Conservation (phyloP, 2,329 filamentous ascomycete genomes). For the Trichoderma simmonsii region DNA sequence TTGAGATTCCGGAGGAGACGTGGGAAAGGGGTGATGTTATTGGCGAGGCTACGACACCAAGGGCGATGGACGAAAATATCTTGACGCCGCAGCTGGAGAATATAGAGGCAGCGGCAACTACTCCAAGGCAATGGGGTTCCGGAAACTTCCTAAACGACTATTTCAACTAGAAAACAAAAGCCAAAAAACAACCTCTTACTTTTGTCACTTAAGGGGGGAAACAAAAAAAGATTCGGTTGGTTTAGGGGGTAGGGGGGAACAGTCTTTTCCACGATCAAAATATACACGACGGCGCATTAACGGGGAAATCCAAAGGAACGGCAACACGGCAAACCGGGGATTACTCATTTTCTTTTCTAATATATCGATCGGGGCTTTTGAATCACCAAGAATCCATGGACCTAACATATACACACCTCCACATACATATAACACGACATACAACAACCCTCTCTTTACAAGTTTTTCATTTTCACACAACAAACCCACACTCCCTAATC, state of each 20-base stretch:
- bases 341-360: neutral
- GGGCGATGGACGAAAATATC: neutral
- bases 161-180: neutral
- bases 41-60: neutral
- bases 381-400: neutral
- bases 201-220: neutral
- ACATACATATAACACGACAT: neutral
- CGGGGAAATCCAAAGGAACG: neutral
- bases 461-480: neutral
- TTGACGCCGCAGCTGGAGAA: neutral
- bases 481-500: neutral
- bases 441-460: neutral
- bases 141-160: neutral
- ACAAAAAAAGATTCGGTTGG: neutral
- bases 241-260: neutral
- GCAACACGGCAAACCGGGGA: neutral
- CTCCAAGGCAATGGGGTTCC: neutral
- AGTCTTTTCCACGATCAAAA: neutral
- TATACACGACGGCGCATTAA: neutral
- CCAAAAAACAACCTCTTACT: neutral
- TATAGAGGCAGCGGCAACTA: neutral
- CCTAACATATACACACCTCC: neutral
- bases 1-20: conserved; percentile 28
- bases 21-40: conserved; percentile 22
- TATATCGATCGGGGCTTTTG: neutral